Evolutionary conservation across 1,139 yeast genomes (phyloP).

Genomic region (Zygosaccharomyces sapae): DNA sequence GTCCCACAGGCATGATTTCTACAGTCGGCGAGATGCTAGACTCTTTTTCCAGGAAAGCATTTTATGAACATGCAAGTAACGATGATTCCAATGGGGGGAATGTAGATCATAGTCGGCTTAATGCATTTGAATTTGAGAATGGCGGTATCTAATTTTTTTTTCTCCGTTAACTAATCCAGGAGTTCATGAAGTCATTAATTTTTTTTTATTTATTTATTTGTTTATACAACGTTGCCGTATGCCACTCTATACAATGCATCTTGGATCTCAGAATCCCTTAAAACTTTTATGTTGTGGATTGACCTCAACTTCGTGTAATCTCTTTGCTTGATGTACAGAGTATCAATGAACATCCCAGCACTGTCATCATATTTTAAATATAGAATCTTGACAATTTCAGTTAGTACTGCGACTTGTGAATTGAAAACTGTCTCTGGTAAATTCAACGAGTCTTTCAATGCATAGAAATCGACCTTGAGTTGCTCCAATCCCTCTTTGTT

Average conservation of each 20-base stretch:
- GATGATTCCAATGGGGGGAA: background rate
- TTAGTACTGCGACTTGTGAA: slow-evolving; percentile 36
- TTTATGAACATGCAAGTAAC: slow-evolving; percentile 1
- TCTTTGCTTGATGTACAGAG: slow-evolving; percentile 33
- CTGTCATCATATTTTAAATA: slow-evolving; percentile 40
- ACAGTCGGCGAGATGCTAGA: slow-evolving; percentile 52
- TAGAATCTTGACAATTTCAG: slow-evolving; percentile 41
- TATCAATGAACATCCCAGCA: slow-evolving; percentile 37
- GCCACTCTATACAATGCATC: slow-evolving; percentile 37
- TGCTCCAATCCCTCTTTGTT: slow-evolving; percentile 53
- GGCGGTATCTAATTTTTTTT: slow-evolving; percentile 1
- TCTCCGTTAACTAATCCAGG: no score
- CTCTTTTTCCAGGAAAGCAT: slow-evolving; percentile 26
- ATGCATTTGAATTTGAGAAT: background rate
- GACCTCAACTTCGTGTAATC: slow-evolving; percentile 31
- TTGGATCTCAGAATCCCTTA: slow-evolving; percentile 37
- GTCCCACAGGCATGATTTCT: slow-evolving; percentile 66
- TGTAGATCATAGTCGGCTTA: background rate
- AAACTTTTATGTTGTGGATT: slow-evolving; percentile 20
- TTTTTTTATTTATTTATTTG: background rate
- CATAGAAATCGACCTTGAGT: slow-evolving; percentile 50
- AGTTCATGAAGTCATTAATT: background rate
- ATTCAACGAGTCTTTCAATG: slow-evolving; percentile 42
- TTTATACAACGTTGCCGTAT: slow-evolving; percentile 24
- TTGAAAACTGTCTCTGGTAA: slow-evolving; percentile 34